Evolutionary conservation across 257 asterid genomes (phyloP).

Genomic region (Ilex asprella): DNA sequence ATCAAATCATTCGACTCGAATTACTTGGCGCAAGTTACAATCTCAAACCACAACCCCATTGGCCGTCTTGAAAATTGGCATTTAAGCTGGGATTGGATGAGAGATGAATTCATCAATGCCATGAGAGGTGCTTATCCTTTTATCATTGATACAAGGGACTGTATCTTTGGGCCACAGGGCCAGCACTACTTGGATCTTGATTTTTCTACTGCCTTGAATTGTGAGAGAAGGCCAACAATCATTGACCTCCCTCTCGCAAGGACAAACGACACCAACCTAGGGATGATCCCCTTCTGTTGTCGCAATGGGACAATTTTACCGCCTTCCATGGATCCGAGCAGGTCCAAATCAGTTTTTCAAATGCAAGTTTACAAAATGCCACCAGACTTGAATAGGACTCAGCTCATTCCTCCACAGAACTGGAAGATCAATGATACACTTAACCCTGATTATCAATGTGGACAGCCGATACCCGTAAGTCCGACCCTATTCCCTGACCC

Average conservation of each 20-base stretch:
- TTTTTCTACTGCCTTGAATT: constrained; percentile 41
- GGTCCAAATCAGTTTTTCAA: constrained; percentile 43
- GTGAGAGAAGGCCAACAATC: constrained; percentile 50
- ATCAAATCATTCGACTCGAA: constrained; percentile 27
- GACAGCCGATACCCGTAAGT: constrained; percentile 40
- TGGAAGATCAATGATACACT: constrained; percentile 47
- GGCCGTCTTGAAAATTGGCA: constrained; percentile 54
- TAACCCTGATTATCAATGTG: constrained; percentile 42
- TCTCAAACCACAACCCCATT: constrained; percentile 44
- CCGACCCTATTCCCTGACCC: constrained; percentile 48
- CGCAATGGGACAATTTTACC: constrained; percentile 58
- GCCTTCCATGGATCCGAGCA: constrained; percentile 36
- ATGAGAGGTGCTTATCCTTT: constrained; percentile 61
- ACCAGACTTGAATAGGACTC: constrained; percentile 47
- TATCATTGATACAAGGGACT: constrained; percentile 34
- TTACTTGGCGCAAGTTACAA: constrained; percentile 56
- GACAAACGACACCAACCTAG: constrained; percentile 48
- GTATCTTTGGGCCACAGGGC: constrained; percentile 55
- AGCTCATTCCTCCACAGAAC: constrained; percentile 48
- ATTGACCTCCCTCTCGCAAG: constrained; percentile 51
- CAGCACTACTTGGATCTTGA: constrained; percentile 29
- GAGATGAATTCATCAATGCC: constrained; percentile 52
- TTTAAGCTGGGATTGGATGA: constrained; percentile 66
- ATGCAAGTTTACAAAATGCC: constrained; percentile 72
- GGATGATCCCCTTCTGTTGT: constrained; percentile 59